Evolutionary conservation across 2,329 filamentous ascomycete genomes (phyloP).

Genomic region (Stemphylium vesicarium): DNA sequence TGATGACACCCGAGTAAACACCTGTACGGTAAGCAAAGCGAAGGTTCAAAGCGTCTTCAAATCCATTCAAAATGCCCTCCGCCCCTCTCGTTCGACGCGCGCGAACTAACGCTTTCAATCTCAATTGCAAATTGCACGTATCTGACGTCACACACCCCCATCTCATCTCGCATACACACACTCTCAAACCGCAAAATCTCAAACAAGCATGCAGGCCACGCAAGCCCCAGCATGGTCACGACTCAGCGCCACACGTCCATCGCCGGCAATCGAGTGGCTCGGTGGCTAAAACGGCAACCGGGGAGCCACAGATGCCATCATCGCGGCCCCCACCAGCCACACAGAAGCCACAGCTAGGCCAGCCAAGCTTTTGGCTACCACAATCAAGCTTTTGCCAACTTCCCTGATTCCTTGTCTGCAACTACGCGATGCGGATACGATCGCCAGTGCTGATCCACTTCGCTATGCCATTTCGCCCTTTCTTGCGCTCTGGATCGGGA

Average conservation of each 20-base stretch:
- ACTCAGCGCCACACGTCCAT: not conserved
- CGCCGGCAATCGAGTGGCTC: slow-evolving; percentile 5
- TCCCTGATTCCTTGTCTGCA: slow-evolving; percentile 18
- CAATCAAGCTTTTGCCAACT: slow-evolving; percentile 34
- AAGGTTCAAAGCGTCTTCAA: no score
- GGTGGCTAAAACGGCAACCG: slow-evolving; percentile 4
- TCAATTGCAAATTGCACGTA: no score
- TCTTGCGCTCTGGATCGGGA: not conserved
- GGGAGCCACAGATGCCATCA: slow-evolving; percentile 22
- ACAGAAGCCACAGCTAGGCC: slow-evolving; percentile 20
- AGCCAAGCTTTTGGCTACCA: slow-evolving; percentile 22
- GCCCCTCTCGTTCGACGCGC: no score
- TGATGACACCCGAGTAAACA: no score
- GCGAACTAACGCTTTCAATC: no score
- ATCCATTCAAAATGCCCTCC: no score
- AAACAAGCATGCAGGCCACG: not conserved
- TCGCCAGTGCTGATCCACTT: slow-evolving; percentile 10
- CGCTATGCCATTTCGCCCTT: not conserved
- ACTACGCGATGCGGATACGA: slow-evolving; percentile 14
- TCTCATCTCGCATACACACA: no score
- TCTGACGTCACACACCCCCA: no score
- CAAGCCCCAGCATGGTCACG: not conserved
- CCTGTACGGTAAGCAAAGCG: no score
- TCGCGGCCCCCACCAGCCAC: slow-evolving; percentile 8
- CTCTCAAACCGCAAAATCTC: no score